These are phyloP conservation scores for Solanum chacoense DNA, from an alignment of 305 asterid genomes.

Conservation along the genomic window DNA sequence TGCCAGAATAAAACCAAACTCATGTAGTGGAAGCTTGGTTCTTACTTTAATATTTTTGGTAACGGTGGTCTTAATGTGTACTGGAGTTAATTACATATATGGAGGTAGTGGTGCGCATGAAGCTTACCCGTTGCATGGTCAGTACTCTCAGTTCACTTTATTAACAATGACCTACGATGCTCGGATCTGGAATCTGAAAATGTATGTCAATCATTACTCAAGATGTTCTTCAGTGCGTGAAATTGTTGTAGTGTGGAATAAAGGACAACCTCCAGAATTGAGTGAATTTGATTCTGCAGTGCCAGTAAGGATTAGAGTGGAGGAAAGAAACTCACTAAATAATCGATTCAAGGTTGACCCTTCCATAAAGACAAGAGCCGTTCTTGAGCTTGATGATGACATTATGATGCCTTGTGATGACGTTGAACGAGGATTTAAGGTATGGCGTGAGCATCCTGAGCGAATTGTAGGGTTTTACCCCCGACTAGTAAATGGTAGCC, in stretches of 20 bases:
- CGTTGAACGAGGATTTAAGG: slow-evolving; percentile 75
- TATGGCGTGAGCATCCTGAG: slow-evolving; percentile 83
- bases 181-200: slow-evolving; percentile 83
- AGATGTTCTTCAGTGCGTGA: slow-evolving; percentile 88
- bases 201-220: slow-evolving; percentile 78
- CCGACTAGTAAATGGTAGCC: slow-evolving; percentile 38
- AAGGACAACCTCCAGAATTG: slow-evolving; percentile 55
- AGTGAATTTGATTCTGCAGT: slow-evolving; percentile 73
- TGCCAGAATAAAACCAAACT: slow-evolving; percentile 45
- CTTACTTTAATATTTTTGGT: slow-evolving; percentile 21
- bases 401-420: slow-evolving; percentile 93
- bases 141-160: slow-evolving; percentile 85
- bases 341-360: slow-evolving; percentile 77
- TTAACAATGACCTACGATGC: slow-evolving; percentile 91
- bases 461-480: slow-evolving; percentile 85
- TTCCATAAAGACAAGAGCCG: slow-evolving; percentile 54
- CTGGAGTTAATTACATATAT: slow-evolving; percentile 45
- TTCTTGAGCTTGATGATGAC: slow-evolving; percentile 94
- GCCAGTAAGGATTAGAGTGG: slow-evolving; percentile 70
- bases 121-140: slow-evolving; percentile 49
- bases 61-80: slow-evolving; percentile 38
- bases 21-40: slow-evolving; percentile 40
- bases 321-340: slow-evolving; percentile 67
- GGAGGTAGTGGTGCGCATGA: slow-evolving; percentile 85
- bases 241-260: slow-evolving; percentile 94